Evolutionary conservation across 805 yeast genomes (phyloP), one percentile per base, ranked within the genome.

Genomic region (Metschnikowia koreensis): DNA sequence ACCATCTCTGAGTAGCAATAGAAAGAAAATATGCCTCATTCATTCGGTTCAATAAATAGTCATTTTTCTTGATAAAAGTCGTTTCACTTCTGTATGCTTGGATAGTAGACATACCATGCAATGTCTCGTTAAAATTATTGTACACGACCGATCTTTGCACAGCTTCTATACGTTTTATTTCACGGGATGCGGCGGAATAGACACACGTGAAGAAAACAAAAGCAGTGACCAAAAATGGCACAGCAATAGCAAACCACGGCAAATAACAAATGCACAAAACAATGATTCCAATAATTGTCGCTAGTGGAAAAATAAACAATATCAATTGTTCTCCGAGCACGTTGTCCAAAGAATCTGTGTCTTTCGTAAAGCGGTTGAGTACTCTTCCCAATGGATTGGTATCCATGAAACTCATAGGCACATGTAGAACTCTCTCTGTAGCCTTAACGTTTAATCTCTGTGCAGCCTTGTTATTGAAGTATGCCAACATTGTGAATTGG

Each of bases 341-440:
- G 64, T 87, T 89, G 63, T 90, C 96, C 66, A 89, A 71, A 6
- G 84, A 83, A 65, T 90, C 96, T 0, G 94, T 86, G 66, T 90
- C 97, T 60, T 89, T 89, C 2, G 96, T 89, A 66, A 89, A 90
- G 59, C 96, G 75, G 68, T 89, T 90, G 65, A 91, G 73, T 52
- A 90, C 84, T 58, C 97, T 77, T 1, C 97, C 97, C 75, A 88
- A 78, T 15, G 97, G 97, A 0, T 96, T 87, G 10, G 89, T 82
- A 63, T 91, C 97, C 69, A 89, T 77, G 65, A 81, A 91, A 0
- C 84, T 69, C 93, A 89, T 88, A 44, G 96, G 96, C 1, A 94
- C 83, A 54, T 84, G 84, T 53, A 90, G 70, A 13, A 90, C 74
- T 37, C 74, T 78, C 43, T 75, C 67, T 48, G 84, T 74, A 0